Conservation (phyloP, 805 yeast species). For the Metschnikowia lochheadii region DNA sequence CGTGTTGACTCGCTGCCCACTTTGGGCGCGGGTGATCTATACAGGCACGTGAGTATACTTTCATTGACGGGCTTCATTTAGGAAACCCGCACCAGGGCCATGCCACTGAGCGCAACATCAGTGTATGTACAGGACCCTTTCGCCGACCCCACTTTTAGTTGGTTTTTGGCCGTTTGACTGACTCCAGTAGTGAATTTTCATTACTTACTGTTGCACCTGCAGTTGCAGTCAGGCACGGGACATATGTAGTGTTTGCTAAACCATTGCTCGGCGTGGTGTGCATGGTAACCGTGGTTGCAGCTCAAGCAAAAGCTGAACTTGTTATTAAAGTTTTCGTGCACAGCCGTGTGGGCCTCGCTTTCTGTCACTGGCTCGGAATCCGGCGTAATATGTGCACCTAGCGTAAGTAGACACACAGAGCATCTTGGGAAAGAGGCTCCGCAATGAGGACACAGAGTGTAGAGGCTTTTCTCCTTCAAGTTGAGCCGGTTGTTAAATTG, state of each 20-base stretch:
- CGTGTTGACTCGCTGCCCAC: conserved; percentile 2
- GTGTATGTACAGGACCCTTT: background rate
- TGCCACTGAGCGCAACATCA: background rate
- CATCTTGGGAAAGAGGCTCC: conserved; percentile 86
- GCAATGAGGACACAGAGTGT: conserved; percentile 70
- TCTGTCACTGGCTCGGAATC: conserved; percentile 20
- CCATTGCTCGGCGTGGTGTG: conserved; percentile 96
- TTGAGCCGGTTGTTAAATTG: conserved; percentile 31
- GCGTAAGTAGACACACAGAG: conserved; percentile 77
- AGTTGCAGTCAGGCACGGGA: conserved; percentile 91
- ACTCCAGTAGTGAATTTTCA: background rate
- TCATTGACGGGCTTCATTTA: background rate
- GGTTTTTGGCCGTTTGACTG: background rate
- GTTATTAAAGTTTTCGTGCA: conserved; percentile 23
- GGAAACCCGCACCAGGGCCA: background rate
- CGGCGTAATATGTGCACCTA: conserved; percentile 61
- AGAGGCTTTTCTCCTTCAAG: conserved; percentile 18
- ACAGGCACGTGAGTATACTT: conserved; percentile 2
- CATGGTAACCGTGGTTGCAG: conserved; percentile 93
- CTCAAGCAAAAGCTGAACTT: conserved; percentile 91
- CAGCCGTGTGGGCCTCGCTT: conserved; percentile 2
- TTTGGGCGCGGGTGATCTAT: conserved; percentile 5
- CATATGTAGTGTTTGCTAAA: conserved; percentile 81
- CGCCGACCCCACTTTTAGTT: too few relatives aligned
- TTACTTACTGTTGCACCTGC: conserved; percentile 66